Evolutionary conservation across 2,329 filamentous ascomycete species (phyloP).

Genomic region (Sarocladium strictum): DNA sequence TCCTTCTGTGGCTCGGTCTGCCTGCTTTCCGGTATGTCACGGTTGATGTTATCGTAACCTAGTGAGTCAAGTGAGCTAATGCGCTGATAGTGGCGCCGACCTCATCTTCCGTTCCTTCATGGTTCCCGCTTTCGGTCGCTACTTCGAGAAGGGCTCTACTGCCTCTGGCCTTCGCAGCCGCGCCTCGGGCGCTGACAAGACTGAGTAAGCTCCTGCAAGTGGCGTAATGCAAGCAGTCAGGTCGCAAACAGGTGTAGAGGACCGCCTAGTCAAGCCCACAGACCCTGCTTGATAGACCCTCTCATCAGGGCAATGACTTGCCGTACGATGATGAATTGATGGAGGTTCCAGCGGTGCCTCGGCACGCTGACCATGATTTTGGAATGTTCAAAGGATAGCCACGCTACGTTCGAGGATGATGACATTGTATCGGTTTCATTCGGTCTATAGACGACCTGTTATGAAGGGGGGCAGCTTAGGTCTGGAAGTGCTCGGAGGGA

Average conservation of each 20-base stretch:
- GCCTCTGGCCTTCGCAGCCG: conserved; percentile 84
- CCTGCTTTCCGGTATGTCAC: conserved; percentile 77
- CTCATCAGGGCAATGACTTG: background rate
- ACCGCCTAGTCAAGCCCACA: background rate
- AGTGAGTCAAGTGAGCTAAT: conserved; percentile 3
- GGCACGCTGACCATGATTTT: background rate
- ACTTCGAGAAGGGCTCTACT: conserved; percentile 74
- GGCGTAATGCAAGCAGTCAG: background rate
- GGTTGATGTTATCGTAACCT: conserved; percentile 1
- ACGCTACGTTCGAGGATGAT: background rate
- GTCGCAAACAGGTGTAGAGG: background rate
- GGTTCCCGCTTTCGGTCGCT: conserved; percentile 83
- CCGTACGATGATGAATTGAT: background rate
- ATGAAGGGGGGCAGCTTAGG: background rate
- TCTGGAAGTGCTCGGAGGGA: conserved; percentile 1
- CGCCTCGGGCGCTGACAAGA: conserved; percentile 71
- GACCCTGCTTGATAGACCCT: background rate
- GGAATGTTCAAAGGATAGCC: background rate
- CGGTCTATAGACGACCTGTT: conserved; percentile 2
- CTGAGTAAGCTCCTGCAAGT: conserved; percentile 43
- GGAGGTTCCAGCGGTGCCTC: background rate
- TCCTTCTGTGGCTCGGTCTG: conserved; percentile 96
- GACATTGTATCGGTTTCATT: background rate
- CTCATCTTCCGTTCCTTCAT: conserved; percentile 95
- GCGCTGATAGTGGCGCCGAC: conserved; percentile 70